Evolutionary conservation across 2,329 filamentous ascomycete genomes (phyloP), one percentile per base, ranked within the genome.

Genomic region (Fusarium scirpi): DNA sequence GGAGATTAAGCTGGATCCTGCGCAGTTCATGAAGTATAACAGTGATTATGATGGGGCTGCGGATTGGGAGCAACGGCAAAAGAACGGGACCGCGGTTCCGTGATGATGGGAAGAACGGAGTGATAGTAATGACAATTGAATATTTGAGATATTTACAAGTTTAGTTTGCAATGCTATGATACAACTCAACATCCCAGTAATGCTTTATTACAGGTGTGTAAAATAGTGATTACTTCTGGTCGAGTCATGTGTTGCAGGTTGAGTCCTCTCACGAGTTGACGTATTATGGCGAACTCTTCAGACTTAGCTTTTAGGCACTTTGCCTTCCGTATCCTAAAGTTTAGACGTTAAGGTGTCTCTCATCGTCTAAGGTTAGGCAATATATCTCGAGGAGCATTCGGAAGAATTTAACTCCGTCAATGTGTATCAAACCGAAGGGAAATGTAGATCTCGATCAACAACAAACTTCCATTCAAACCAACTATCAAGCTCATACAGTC

Each of bases 11-110:
- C 11, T 73, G 11, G 70, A 73, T 24, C 71, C 71, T 11, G 70
- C 56, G 2, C 67, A 73, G 43, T 73, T 73, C 18, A 69, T 73
- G 62, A 60, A 54, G 46, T 73, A 71, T 7, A 73, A 73, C 22
- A 73, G 70, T 24, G 62, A 73, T 11, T 73, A 73, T 20, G 24
- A 70, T 8, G 71, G 71, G 3, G 71, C 71, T 0, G 46, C 34
- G 4, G 65, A 73, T 15, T 73, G 71, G 71, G 71, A 73, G n/a
- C 57, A 62, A 12, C 56, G 71, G 5, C 67, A 71, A 29, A 58
- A 51, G 60, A 41, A 65, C 5, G 52, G 62, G 15, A 65, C 60
- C 4, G 51, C 40, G 3, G 41, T 29, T 6, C 62, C 62, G 27
- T 65, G n/a, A 51, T 18, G 2, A 7, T 7, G 18, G 3, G 25